Evolutionary conservation across 805 yeast species (phyloP), one percentile per base, ranked within the genome.

Genomic region (Schwanniomyces pseudopolymorphus): DNA sequence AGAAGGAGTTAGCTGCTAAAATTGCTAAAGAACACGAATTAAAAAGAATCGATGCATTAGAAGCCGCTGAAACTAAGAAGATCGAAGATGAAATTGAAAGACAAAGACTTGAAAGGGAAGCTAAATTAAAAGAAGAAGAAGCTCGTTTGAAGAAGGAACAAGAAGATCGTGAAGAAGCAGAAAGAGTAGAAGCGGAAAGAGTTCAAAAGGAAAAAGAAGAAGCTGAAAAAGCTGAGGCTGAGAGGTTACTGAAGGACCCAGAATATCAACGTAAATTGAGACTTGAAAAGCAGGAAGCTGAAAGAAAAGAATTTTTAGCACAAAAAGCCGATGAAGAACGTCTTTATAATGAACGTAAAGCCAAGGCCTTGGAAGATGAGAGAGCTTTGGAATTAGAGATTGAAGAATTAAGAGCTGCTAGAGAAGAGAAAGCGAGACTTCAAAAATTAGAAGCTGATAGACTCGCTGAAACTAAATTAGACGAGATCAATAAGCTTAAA

Each of bases 21-120:
- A 60, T 66, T 24, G 68, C 68, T 4, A 60, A 57, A 43, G 72
- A 62, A 19, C 70, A 68, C 45, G 69, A 60, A 50, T 64, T 62
- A 44, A 55, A 70, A 45, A 63, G 72, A 48, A 59, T 69, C 17
- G 74, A 70, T 51, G 82, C 77, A 16, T 55, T 61, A 44, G 78
- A 78, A 57, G 68, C 63, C 13, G 63, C 66, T 28, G 71, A 69
- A 50, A 66, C 69, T 7, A 55, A 52, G 33, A 54, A 57, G 27
- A 46, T 59, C 21, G 52, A 60, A 51, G 58, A 49, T 47, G 64
- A 62, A 51, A 47, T 54, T 38, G 62, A 76, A 64, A 59, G 76
- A 72, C 33, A 75, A 66, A 55, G 61, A 62, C 44, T 70, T 57
- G 47, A 57, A 60, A 55, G 68, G 56, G 62, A 62, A 54, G 55